These are phyloP conservation scores for Pyrenochaeta sp. DNA, from an alignment of 2,329 filamentous ascomycete species.

Conservation along the genomic window DNA sequence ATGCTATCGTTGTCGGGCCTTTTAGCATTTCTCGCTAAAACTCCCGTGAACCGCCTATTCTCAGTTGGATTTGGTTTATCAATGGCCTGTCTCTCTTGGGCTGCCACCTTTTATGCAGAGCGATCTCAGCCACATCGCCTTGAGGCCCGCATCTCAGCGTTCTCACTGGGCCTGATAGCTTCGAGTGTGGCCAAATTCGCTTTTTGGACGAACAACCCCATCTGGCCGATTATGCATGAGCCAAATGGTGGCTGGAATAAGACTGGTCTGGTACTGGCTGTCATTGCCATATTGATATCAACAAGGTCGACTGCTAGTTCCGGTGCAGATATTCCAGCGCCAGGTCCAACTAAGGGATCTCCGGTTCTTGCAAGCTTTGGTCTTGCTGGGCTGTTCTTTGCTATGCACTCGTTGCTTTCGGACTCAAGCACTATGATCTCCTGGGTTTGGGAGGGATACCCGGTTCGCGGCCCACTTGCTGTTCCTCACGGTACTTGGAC, in stretches of 20 bases:
- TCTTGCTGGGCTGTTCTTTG: conserved; percentile 85
- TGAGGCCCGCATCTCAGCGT: conserved; percentile 82
- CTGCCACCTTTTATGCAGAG: conserved; percentile 81
- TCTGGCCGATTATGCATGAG: conserved; percentile 94
- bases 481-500: conserved; percentile 91
- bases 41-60: conserved; percentile 79
- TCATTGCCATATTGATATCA: conserved; percentile 78
- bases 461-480: conserved; percentile 84
- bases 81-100: conserved; percentile 84
- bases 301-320: conserved; percentile 68
- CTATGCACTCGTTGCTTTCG: conserved; percentile 88
- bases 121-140: conserved; percentile 76
- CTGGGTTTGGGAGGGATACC: conserved; percentile 98
- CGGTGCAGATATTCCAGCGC: conserved; percentile 56
- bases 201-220: conserved; percentile 92
- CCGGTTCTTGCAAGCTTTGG: conserved; percentile 77
- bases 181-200: conserved; percentile 93
- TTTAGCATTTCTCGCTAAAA: conserved; percentile 77
- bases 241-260: conserved; percentile 94
- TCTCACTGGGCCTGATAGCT: conserved; percentile 80
- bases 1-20: conserved; percentile 81
- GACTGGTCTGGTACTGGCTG: conserved; percentile 76
- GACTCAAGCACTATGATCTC: conserved; percentile 99
- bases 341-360: conserved; percentile 71
- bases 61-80: conserved; percentile 81